phyloP scores from a whole-genome alignment of 1,139 yeast species.

The Ogataea hybrid region DNA sequence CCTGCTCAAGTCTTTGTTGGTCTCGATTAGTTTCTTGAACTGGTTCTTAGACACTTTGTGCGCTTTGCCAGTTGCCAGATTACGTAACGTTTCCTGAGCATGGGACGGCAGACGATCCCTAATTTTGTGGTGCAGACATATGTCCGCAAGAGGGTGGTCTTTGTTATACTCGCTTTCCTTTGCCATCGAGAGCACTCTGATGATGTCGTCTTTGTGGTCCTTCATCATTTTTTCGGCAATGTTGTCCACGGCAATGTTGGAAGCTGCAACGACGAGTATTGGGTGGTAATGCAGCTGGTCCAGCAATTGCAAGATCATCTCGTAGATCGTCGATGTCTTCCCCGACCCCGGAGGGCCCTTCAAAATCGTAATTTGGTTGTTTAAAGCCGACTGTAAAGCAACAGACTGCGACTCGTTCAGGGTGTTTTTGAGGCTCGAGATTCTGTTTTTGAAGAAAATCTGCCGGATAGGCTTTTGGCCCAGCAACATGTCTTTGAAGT shows the following conservation, averaged over 20 bases:
- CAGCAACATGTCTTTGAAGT: conserved; percentile 54
- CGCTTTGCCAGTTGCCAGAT: conserved; percentile 41
- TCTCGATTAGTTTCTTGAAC: conserved; percentile 47
- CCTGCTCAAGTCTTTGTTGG: conserved; percentile 44
- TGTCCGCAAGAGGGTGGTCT: conserved; percentile 53
- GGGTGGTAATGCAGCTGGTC: conserved; percentile 41
- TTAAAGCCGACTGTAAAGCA: conserved; percentile 67
- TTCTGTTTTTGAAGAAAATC: conserved; percentile 52
- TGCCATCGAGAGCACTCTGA: conserved; percentile 59
- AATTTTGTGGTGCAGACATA: conserved; percentile 65
- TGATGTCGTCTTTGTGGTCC: conserved; percentile 48
- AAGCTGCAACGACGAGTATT: conserved; percentile 70
- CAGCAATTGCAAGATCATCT: conserved; percentile 60
- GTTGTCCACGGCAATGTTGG: conserved; percentile 74
- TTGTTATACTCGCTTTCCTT: conserved; percentile 59
- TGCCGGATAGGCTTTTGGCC: conserved; percentile 63
- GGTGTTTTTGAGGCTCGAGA: conserved; percentile 42
- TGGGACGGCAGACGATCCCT: conserved; percentile 46
- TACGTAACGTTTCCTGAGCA: conserved; percentile 42
- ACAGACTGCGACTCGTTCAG: conserved; percentile 65
- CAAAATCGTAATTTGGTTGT: conserved; percentile 69
- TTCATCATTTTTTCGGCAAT: conserved; percentile 65
- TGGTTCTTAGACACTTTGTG: conserved; percentile 39
- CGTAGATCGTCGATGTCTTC: conserved; percentile 91
- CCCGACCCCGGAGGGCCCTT: conserved; percentile 99